Conservation (phyloP, 108 stramenopile species). For the Cyclostephanos invisitatus region DNA sequence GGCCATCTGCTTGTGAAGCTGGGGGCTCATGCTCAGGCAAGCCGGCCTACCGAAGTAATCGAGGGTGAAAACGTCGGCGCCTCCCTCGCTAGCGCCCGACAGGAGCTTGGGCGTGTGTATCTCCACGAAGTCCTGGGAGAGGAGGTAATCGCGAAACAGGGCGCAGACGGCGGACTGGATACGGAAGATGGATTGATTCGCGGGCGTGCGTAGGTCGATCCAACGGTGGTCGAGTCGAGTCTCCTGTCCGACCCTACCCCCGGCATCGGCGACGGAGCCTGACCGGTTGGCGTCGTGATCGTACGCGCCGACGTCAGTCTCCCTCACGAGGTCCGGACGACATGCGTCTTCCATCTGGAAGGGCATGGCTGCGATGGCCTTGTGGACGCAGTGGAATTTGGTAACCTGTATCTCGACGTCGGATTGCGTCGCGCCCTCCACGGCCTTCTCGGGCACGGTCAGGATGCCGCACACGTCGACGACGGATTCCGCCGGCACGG, state of each 20-base stretch:
- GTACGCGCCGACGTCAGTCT: constrained; percentile 84
- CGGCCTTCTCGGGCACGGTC: constrained; percentile 77
- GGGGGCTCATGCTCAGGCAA: constrained; percentile 98
- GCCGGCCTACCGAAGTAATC: constrained; percentile 96
- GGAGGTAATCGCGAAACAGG: constrained; percentile 92
- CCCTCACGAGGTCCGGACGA: constrained; percentile 84
- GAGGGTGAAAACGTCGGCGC: constrained; percentile 94
- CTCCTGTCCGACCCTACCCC: constrained; percentile 86
- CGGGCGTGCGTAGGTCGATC: constrained; percentile 97
- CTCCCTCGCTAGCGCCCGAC: constrained; percentile 97
- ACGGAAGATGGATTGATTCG: constrained; percentile 98
- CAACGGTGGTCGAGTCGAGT: constrained; percentile 95
- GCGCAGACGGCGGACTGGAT: constrained; percentile 95
- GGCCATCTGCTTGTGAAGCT: constrained; percentile 99
- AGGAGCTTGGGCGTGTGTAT: constrained; percentile 98
- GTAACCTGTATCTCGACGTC: constrained; percentile 91
- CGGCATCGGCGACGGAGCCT: constrained; percentile 51
- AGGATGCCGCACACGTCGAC: constrained; percentile 91
- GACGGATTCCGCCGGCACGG: constrained; percentile 88
- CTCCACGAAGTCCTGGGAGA: constrained; percentile 92
- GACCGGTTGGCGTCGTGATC: constrained; percentile 71
- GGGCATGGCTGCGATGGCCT: constrained; percentile 85
- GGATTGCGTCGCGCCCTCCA: constrained; percentile 92
- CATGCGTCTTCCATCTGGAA: constrained; percentile 98
- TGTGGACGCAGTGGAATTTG: constrained; percentile 85